These are phyloP conservation scores for Fusarium mangiferae DNA, from an alignment of 2,329 filamentous ascomycete species.

Conservation along the genomic window DNA sequence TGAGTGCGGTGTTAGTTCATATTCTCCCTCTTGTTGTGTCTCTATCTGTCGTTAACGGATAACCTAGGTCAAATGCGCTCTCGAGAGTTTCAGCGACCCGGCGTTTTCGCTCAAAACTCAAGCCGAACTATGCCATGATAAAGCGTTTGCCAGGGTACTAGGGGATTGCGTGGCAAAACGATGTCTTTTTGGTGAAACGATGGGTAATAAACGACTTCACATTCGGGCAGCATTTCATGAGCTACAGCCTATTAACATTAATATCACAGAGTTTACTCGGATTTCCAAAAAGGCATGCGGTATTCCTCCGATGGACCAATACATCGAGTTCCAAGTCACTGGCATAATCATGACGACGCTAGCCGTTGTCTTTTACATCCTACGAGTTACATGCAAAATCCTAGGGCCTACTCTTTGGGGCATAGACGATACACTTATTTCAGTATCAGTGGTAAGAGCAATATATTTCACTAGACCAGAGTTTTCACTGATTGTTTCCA, in stretches of 20 bases:
- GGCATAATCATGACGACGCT: not conserved
- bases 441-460: not conserved
- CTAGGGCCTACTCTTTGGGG: not conserved
- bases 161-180: not conserved
- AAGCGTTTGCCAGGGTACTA: not conserved
- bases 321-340: not conserved
- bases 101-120: not conserved
- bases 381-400: not conserved
- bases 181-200: not conserved
- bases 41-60: not conserved
- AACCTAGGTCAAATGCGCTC: not conserved
- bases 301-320: not conserved
- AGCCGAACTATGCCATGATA: not conserved
- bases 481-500: not conserved
- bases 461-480: not conserved
- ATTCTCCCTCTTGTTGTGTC: not conserved
- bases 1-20: not conserved
- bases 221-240: not conserved
- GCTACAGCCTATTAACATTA: not conserved
- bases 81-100: not conserved
- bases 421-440: not conserved
- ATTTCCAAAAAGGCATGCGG: not conserved
- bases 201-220: not conserved
- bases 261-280: not conserved
- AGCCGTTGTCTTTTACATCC: not conserved